These are phyloP conservation scores for Schwanniomyces yamadae DNA, from an alignment of 805 yeast species.

Conservation along the genomic window DNA sequence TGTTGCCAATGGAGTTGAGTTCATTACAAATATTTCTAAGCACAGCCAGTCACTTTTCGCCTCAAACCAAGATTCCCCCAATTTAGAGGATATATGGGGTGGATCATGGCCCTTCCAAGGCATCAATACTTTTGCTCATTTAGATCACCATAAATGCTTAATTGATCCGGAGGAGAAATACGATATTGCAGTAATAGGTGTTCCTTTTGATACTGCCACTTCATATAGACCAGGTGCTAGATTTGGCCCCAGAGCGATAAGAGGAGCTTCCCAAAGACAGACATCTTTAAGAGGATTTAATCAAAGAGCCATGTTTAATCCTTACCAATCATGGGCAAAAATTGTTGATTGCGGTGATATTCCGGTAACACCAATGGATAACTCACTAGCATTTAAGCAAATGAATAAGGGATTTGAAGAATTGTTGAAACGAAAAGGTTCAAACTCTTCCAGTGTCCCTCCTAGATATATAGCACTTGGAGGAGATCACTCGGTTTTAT, in stretches of 20 bases:
- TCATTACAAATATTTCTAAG: conserved; percentile 6
- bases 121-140: conserved; percentile 70
- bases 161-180: conserved; percentile 44
- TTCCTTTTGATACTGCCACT: conserved; percentile 82
- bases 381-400: conserved; percentile 50
- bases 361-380: conserved; percentile 61
- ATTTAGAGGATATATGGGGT: conserved; percentile 68
- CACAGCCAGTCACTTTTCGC: conserved; percentile 1
- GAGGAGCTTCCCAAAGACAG: conserved; percentile 72
- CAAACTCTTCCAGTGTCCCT: conserved; percentile 26
- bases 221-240: conserved; percentile 80
- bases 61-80: conserved; percentile 18
- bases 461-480: conserved; percentile 74
- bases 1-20: conserved; percentile 1
- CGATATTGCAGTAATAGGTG: conserved; percentile 75
- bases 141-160: conserved; percentile 61
- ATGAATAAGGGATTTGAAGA: conserved; percentile 55
- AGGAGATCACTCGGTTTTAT: conserved; percentile 77
- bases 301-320: conserved; percentile 56
- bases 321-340: conserved; percentile 49
- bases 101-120: conserved; percentile 72
- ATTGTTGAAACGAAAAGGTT: conserved; percentile 41
- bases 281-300: conserved; percentile 68
- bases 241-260: conserved; percentile 74
- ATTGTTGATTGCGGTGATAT: conserved; percentile 58